Evolutionary conservation across 2,329 filamentous ascomycete species (phyloP).

Genomic region (Cryphonectria japonica): DNA sequence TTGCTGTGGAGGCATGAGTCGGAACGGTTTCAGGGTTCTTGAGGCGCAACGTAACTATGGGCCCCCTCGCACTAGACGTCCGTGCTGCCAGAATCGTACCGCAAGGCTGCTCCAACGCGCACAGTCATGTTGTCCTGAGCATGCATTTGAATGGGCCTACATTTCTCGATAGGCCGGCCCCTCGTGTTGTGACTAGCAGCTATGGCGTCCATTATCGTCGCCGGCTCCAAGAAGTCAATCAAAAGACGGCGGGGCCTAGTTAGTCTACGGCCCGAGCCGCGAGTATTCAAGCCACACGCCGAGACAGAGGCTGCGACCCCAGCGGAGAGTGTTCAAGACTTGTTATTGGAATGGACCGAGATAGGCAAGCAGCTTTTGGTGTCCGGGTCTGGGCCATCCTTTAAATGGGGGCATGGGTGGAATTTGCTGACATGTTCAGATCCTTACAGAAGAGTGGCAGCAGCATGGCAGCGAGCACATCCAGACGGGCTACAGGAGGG

Average conservation of each 20-base stretch:
- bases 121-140: neutral
- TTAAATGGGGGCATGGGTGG: neutral
- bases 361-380: neutral
- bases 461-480: constrained; percentile 42
- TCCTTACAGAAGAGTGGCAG: constrained; percentile 24
- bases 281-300: neutral
- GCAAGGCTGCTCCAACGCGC: neutral
- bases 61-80: neutral
- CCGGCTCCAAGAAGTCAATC: neutral
- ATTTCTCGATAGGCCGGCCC: neutral
- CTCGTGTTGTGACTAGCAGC: neutral
- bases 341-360: constrained; percentile 7
- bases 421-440: neutral
- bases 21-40: neutral
- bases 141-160: neutral
- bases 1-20: neutral
- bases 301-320: neutral
- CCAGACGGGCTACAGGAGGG: constrained; percentile 39
- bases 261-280: neutral
- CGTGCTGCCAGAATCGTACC: neutral
- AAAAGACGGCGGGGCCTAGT: neutral
- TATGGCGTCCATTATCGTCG: constrained; percentile 4
- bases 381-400: too few relatives aligned
- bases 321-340: neutral
- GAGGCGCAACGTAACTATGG: neutral